These are phyloP conservation scores for Posidonia australis DNA, from an alignment of 106 monocot species.

Conservation along the genomic window DNA sequence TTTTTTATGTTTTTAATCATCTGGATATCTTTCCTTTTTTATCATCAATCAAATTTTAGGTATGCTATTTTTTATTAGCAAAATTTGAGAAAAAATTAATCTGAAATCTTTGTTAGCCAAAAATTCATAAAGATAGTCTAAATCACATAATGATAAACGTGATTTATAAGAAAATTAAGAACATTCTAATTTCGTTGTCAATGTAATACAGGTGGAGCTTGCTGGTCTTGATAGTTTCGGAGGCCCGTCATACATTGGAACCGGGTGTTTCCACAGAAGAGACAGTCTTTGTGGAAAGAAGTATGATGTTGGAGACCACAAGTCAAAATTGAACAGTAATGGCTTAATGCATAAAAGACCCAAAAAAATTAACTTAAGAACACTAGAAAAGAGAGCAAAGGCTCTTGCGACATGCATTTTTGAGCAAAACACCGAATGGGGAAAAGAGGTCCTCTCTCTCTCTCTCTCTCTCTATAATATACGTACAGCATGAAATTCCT, in stretches of 20 bases:
- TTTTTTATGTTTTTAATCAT: no score
- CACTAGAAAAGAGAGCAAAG: not conserved
- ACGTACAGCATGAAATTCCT: no score
- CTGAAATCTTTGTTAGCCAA: no score
- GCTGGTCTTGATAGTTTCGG: not conserved
- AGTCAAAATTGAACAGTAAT: not conserved
- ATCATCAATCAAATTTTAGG: no score
- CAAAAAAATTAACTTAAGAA: not conserved
- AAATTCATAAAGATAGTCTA: no score
- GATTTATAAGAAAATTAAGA: no score
- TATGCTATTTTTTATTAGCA: no score
- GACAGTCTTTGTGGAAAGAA: not conserved
- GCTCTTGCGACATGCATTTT: slow-evolving; percentile 3
- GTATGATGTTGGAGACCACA: not conserved
- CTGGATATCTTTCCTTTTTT: no score
- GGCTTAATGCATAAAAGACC: not conserved
- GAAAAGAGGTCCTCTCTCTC: slow-evolving; percentile 13
- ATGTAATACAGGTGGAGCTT: not conserved
- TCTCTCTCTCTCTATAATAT: no score
- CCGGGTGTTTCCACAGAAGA: slow-evolving; percentile 16
- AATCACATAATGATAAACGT: no score
- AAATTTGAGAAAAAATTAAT: no score
- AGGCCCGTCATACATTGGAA: slow-evolving; percentile 3
- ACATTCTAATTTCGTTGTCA: no score
- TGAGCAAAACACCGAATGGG: slow-evolving; percentile 12